Evolutionary conservation across 2,329 filamentous ascomycete genomes (phyloP).

Genomic region (Diaporthe amygdali): DNA sequence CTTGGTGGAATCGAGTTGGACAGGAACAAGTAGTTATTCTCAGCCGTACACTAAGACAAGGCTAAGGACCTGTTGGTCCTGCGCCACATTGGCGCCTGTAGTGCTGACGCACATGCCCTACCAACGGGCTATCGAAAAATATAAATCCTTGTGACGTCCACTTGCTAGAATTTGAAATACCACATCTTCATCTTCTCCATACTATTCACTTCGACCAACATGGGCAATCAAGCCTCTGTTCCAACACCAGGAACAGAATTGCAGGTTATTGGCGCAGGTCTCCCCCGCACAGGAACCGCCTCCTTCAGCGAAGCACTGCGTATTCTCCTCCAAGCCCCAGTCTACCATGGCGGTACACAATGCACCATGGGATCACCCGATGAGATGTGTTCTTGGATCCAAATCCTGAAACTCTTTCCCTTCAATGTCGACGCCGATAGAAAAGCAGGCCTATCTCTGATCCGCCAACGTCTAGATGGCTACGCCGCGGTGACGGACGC

Average conservation of each 20-base stretch:
- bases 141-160: not conserved
- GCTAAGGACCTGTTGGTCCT: not conserved
- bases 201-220: not conserved
- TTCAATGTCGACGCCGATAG: not conserved
- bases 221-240: not conserved
- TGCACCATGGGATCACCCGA: not conserved
- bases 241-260: not conserved
- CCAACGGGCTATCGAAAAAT: not conserved
- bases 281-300: not conserved
- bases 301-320: slow-evolving; percentile 1
- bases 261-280: not conserved
- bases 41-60: not conserved
- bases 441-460: not conserved
- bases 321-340: not conserved
- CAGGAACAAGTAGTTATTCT: not conserved
- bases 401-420: not conserved
- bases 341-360: not conserved
- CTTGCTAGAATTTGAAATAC: not conserved
- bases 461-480: slow-evolving; percentile 26
- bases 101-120: not conserved
- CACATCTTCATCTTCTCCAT: not conserved
- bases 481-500: slow-evolving; percentile 47
- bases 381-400: not conserved
- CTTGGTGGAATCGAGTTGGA: not conserved
- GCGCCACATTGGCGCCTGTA: not conserved